These are phyloP conservation scores for cucumber (Cucumis sativus) DNA, from an alignment of 306 rosid species.

Conservation along the genomic window Cucumber_9930_V3 NC_026657.2:19742501-19743000, in stretches of 20 bases:
- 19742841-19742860: too few relatives aligned
- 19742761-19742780: neutral
- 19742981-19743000: too few relatives aligned
- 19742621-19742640: neutral
- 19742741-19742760: neutral
- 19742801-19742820: too few relatives aligned
- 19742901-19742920: too few relatives aligned
- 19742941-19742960: too few relatives aligned
- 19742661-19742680: neutral
- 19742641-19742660: neutral
- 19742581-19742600: neutral
- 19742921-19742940: too few relatives aligned
- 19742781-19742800: neutral
- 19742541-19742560: slow-evolving; percentile 2
- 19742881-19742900: too few relatives aligned
- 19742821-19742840: too few relatives aligned
- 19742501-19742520: slow-evolving; percentile 14
- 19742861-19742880: too few relatives aligned
- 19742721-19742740: neutral
- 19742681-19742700: neutral
- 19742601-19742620: neutral
- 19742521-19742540: neutral
- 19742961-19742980: too few relatives aligned
- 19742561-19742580: neutral
- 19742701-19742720: neutral